phyloP scores from a whole-genome alignment of 768 basidiomycete genomes.

The Dentipellis sp. region DNA sequence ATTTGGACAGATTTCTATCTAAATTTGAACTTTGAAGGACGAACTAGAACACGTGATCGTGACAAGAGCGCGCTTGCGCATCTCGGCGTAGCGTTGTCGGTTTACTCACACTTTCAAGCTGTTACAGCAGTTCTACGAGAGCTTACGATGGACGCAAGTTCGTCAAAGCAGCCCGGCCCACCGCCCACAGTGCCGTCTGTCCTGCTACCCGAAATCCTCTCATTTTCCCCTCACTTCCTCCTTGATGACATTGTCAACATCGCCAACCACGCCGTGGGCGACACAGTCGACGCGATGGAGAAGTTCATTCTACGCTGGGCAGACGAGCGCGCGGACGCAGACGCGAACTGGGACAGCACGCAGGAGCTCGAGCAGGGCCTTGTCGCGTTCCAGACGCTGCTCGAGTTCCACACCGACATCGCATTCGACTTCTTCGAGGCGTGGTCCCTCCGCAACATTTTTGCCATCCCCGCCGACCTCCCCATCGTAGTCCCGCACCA shows the following conservation, averaged over 20 bases:
- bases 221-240: constrained; percentile 76
- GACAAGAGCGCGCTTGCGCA: not conserved
- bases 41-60: not conserved
- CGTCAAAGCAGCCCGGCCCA: not conserved
- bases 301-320: constrained; percentile 69
- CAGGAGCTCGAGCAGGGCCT: constrained; percentile 74
- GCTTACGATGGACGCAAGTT: not conserved
- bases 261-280: constrained; percentile 69
- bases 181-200: constrained; percentile 30
- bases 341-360: constrained; percentile 46
- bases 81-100: not conserved
- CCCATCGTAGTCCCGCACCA: constrained; percentile 75
- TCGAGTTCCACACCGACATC: constrained; percentile 82
- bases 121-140: not conserved
- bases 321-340: constrained; percentile 45
- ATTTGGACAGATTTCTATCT: no score
- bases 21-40: not conserved
- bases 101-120: not conserved
- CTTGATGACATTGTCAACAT: constrained; percentile 84
- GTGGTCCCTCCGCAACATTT: constrained; percentile 85
- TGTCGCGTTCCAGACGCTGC: constrained; percentile 78
- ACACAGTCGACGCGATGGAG: constrained; percentile 74
- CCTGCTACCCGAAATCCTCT: constrained; percentile 64
- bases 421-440: constrained; percentile 90
- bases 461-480: constrained; percentile 60